Percentiles rank a stretch among this genome's conserved stretches.
phyloP scores from a whole-genome alignment of 2,329 filamentous ascomycete genomes.

The Exophiala viscosa region DNA sequence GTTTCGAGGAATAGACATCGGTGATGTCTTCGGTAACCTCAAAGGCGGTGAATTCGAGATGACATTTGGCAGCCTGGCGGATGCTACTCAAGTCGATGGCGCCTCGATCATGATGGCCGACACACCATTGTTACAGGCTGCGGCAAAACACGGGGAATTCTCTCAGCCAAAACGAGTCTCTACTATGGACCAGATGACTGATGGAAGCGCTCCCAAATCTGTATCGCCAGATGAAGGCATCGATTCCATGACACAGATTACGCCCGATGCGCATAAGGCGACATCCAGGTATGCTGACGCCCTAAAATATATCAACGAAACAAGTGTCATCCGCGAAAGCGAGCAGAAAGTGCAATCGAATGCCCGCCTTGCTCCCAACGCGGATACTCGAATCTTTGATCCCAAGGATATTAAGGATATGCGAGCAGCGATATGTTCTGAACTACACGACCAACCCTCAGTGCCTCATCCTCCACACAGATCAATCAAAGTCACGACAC shows the following conservation, averaged over 20 bases:
- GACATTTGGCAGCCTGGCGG: conserved; percentile 38
- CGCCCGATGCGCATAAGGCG: conserved; percentile 45
- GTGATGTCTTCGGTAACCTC: conserved; percentile 53
- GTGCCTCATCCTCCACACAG: conserved; percentile 49
- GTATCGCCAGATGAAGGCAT: conserved; percentile 37
- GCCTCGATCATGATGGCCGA: conserved; percentile 42
- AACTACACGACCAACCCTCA: conserved; percentile 47
- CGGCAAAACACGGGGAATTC: conserved; percentile 27
- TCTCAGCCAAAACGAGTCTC: conserved; percentile 22
- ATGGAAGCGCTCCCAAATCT: conserved; percentile 37
- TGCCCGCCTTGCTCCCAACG: conserved; percentile 31
- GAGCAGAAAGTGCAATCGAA: conserved; percentile 31
- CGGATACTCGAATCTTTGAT: conserved; percentile 32
- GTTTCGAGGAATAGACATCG: conserved; percentile 50
- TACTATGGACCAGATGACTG: conserved; percentile 37
- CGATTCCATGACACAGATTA: conserved; percentile 41
- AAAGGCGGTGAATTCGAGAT: conserved; percentile 53
- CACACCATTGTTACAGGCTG: conserved; percentile 46
- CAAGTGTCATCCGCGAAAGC: conserved; percentile 38
- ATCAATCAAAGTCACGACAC: conserved; percentile 49
- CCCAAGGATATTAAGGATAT: conserved; percentile 39
- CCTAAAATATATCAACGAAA: conserved; percentile 40
- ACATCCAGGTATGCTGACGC: conserved; percentile 41
- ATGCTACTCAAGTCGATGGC: conserved; percentile 35
- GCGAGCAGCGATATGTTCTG: conserved; percentile 49